Conservation (phyloP, 2,329 filamentous ascomycete genomes). For the Mariannaea elegans region DNA sequence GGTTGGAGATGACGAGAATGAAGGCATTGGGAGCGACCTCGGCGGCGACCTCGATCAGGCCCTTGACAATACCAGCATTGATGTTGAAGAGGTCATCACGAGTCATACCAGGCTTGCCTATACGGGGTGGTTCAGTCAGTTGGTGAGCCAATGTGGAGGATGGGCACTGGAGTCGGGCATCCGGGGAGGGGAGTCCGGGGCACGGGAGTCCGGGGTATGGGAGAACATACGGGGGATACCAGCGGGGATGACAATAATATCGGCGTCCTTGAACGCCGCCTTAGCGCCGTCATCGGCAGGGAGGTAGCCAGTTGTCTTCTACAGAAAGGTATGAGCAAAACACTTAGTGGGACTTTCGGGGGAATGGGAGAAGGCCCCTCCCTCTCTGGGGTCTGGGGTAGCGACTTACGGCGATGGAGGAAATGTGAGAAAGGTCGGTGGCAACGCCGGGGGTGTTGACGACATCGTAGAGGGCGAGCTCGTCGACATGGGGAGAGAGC, state of each 20-base stretch:
- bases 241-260: constrained; percentile 96
- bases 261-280: constrained; percentile 87
- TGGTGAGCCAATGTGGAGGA: constrained; percentile 23
- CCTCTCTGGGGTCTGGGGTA: constrained; percentile 26
- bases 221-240: constrained; percentile 87
- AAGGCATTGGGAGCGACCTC: constrained; percentile 92
- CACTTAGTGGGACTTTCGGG: constrained; percentile 29
- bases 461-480: constrained; percentile 98
- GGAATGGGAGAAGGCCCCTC: constrained; percentile 29
- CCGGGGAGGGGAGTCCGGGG: constrained; percentile 26
- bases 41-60: constrained; percentile 86
- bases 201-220: constrained; percentile 20
- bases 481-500: constrained; percentile 84
- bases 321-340: constrained; percentile 43
- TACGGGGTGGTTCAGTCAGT: constrained; percentile 33
- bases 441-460: constrained; percentile 98
- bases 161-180: constrained; percentile 29
- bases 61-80: constrained; percentile 97
- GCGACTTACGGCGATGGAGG: constrained; percentile 76
- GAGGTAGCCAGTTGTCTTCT: constrained; percentile 90
- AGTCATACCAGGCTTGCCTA: constrained; percentile 99
- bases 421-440: constrained; percentile 97
- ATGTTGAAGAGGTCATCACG: constrained; percentile 99
- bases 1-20: constrained; percentile 98
- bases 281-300: constrained; percentile 87